Conservation (phyloP, 23 red algal species). For the Chondrus crispus region DNA sequence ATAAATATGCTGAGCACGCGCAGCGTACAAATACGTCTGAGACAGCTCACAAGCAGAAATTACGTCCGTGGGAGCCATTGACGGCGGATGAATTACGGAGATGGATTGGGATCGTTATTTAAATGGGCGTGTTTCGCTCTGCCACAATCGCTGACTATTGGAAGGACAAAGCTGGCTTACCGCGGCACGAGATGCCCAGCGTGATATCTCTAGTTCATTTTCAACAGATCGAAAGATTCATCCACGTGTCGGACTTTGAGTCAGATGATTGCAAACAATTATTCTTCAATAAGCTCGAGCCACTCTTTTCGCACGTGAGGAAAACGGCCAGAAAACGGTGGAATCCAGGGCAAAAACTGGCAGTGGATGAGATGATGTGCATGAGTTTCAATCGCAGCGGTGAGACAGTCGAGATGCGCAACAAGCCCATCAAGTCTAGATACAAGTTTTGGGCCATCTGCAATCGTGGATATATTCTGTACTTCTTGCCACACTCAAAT, state of each 20-base stretch:
- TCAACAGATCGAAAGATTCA: slow-evolving; percentile 9
- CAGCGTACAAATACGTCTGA: no score
- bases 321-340: no score
- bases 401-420: background rate
- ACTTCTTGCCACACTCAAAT: background rate
- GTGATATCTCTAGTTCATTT: background rate
- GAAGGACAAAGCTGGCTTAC: background rate
- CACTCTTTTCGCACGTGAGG: no score
- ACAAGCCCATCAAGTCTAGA: background rate
- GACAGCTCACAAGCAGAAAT: no score
- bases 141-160: background rate
- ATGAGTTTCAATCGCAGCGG: background rate
- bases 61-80: no score
- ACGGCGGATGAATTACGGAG: no score
- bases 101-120: background rate
- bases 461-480: background rate
- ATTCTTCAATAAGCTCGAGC: no score
- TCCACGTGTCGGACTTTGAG: background rate
- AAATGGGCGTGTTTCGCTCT: background rate
- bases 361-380: background rate
- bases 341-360: background rate
- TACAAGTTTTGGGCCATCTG: background rate
- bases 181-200: background rate
- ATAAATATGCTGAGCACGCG: no score
- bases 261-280: no score